Base-by-base conservation (phyloP, 2,329 filamentous ascomycete species). In the Ascochyta fabae region DNA sequence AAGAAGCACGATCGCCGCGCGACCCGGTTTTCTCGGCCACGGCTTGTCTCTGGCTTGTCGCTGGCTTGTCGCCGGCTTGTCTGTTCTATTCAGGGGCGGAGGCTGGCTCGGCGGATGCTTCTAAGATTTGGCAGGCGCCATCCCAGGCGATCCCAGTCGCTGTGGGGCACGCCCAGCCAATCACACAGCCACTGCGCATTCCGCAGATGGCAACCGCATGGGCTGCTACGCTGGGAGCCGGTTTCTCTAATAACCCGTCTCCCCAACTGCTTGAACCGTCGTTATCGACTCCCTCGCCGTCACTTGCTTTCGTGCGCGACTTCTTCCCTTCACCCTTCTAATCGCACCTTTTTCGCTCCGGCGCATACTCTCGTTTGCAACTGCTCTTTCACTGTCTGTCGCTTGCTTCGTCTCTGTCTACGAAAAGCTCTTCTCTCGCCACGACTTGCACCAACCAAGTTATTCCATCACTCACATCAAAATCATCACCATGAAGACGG, bases 401-500 rank as follows among this genome's bases (percentile, higher is more conserved):
- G 43, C 52, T 55, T 46, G 29, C 24, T 47, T 50, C 40, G 45
- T 44, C 38, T 46, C 29, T 22, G 41, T 43, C 35, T 35, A 45
- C 42, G 35, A 54, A 54, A 46, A 33, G 44, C 39, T 42, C 31
- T 34, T 45, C 48, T 48, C n/a, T 34, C 35, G 36, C 39, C 23
- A 36, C 26, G 27, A 54, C 23, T 46, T 40, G n/a, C 15, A 47
- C 35, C 40, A 39, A 38, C 47, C 19, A 56, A 39, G 16, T 33
- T 53, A 52, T 53, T 57, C 48, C 43, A n/a, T 52, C 53, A 56
- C 47, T 40, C 53, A 22, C 42, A 47, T 16, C 19, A 46, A 44
- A 41, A 52, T 45, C 41, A 42, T 46, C 65, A 69, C 57, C 50
- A 87, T 87, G 84, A 86, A 86, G 81, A 75, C 75, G 56, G 70